Percentiles rank a stretch among this genome's conserved stretches.
These are phyloP conservation scores for Cunninghamia lanceolata DNA, from an alignment of 75 land plant species.

Conservation along the genomic window DNA sequence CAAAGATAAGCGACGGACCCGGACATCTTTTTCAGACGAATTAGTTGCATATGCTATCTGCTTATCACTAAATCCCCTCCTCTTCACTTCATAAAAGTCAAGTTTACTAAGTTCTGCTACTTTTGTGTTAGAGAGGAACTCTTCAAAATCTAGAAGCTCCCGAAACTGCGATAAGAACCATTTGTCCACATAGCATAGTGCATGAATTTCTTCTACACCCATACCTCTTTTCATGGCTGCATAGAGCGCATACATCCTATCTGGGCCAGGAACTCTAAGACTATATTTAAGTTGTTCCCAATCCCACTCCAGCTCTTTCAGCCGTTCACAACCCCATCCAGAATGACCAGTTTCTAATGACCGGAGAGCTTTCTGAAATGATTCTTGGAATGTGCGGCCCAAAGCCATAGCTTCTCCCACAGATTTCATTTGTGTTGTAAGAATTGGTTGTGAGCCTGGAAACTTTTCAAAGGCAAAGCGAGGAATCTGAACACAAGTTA, in stretches of 20 bases:
- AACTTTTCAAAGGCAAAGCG: conserved; percentile 99
- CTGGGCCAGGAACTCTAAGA: conserved; percentile 87
- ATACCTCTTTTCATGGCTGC: conserved; percentile 98
- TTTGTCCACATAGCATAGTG: conserved; percentile 81
- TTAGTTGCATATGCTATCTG: conserved; percentile 91
- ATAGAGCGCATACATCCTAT: conserved; percentile 87
- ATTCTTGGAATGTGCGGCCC: conserved; percentile 97
- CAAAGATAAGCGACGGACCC: conserved; percentile 60
- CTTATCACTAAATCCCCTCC: conserved; percentile 93
- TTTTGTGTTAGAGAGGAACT: conserved; percentile 48
- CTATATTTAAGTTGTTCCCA: conserved; percentile 90
- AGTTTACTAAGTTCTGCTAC: conserved; percentile 66
- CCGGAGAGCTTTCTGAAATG: conserved; percentile 95
- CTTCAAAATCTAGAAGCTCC: conserved; percentile 80
- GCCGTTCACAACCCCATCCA: conserved; percentile 93
- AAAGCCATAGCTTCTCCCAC: conserved; percentile 99
- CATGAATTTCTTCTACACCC: conserved; percentile 81
- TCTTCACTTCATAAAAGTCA: conserved; percentile 87
- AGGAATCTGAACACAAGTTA: conserved; percentile 72
- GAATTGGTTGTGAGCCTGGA: conserved; percentile 94
- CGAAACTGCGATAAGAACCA: conserved; percentile 92
- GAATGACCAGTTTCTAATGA: conserved; percentile 87
- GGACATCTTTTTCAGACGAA: conserved; percentile 69
- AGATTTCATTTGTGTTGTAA: conserved; percentile 99
- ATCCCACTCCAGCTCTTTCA: conserved; percentile 92